These are phyloP conservation scores for Vigna mungo DNA, from an alignment of 306 rosid species.

Conservation along the genomic window DNA sequence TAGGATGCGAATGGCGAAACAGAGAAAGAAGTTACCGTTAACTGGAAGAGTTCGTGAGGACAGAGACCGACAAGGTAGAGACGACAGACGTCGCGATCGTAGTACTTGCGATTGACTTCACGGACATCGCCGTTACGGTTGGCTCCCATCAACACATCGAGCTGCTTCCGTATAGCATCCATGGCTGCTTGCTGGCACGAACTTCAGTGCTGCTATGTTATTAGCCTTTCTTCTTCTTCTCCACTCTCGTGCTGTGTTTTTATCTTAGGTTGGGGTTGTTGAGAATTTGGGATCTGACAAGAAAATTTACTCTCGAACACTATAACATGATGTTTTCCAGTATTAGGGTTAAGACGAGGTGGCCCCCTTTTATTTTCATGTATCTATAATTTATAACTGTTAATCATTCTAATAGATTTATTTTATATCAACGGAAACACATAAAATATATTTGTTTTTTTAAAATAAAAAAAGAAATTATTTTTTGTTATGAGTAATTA, in stretches of 20 bases:
- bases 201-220: neutral
- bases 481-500: too few relatives aligned
- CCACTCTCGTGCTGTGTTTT: neutral
- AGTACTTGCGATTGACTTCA: constrained; percentile 95
- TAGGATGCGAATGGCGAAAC: neutral
- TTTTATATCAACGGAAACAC: too few relatives aligned
- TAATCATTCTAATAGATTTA: too few relatives aligned
- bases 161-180: constrained; percentile 98
- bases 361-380: neutral
- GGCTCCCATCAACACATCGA: constrained; percentile 98
- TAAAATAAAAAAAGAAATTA: too few relatives aligned
- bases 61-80: constrained; percentile 96
- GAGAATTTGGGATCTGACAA: neutral
- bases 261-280: neutral
- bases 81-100: constrained; percentile 96
- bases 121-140: constrained; percentile 98
- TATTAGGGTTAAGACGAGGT: constrained; percentile 1
- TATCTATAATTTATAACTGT: too few relatives aligned
- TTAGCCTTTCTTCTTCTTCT: neutral
- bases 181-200: constrained; percentile 17
- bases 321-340: neutral
- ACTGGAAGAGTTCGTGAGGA: constrained; percentile 96
- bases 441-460: too few relatives aligned
- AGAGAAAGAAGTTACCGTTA: constrained; percentile 61
- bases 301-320: neutral